phyloP scores from a whole-genome alignment of 305 asterid species.

The Vinca major region DNA sequence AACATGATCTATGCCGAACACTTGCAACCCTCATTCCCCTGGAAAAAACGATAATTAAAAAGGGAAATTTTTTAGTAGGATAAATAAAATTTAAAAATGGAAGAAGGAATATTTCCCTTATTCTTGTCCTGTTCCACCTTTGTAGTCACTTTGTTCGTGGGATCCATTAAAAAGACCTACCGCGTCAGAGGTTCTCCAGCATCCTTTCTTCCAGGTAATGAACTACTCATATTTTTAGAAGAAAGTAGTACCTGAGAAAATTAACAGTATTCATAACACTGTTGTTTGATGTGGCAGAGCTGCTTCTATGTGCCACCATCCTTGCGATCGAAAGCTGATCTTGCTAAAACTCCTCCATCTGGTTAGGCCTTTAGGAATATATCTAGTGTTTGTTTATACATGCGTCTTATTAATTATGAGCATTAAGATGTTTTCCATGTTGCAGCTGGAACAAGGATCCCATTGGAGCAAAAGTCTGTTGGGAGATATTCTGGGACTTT shows the following conservation, averaged over 20 bases:
- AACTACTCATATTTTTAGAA: too few relatives aligned
- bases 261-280: constrained; percentile 3
- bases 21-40: too few relatives aligned
- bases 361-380: constrained; percentile 36
- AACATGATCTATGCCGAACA: background rate
- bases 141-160: constrained; percentile 91
- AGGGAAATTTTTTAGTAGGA: background rate
- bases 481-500: too few relatives aligned
- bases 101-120: background rate
- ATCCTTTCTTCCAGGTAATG: constrained; percentile 68
- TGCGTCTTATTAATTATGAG: background rate
- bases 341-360: constrained; percentile 68
- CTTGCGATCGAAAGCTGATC: constrained; percentile 56
- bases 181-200: constrained; percentile 81
- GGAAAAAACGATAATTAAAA: background rate
- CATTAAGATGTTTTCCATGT: background rate
- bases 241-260: background rate
- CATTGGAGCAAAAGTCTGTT: too few relatives aligned
- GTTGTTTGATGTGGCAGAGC: constrained; percentile 42
- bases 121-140: background rate
- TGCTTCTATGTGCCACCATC: constrained; percentile 87
- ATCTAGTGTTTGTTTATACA: background rate
- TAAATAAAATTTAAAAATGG: background rate
- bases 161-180: constrained; percentile 89
- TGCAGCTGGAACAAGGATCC: constrained; percentile 27